Conservation (phyloP, 1,139 yeast species). For the Yamadazyma sp. region DNA sequence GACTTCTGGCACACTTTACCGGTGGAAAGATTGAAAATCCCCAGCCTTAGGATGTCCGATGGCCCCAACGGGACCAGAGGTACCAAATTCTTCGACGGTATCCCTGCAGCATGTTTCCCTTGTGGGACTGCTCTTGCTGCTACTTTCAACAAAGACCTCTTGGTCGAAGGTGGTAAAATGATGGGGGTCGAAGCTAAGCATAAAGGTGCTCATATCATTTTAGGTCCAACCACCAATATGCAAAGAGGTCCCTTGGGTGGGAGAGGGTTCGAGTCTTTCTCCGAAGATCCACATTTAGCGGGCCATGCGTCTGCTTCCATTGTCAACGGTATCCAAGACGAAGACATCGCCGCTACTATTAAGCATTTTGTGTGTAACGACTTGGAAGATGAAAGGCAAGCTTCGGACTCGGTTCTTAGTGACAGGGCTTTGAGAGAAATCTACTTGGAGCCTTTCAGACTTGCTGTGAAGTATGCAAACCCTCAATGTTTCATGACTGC, state of each 20-base stretch:
- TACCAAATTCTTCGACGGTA: slow-evolving; percentile 29
- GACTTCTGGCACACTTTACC: slow-evolving; percentile 59
- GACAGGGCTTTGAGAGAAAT: slow-evolving; percentile 62
- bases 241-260: slow-evolving; percentile 38
- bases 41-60: slow-evolving; percentile 28
- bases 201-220: slow-evolving; percentile 32
- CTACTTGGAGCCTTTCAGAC: slow-evolving; percentile 61
- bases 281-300: slow-evolving; percentile 35
- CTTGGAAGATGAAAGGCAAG: slow-evolving; percentile 55
- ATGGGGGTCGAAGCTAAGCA: slow-evolving; percentile 34
- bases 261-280: slow-evolving; percentile 34
- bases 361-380: slow-evolving; percentile 65
- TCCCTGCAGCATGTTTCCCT: slow-evolving; percentile 36
- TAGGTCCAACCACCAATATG: slow-evolving; percentile 37
- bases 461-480: slow-evolving; percentile 49
- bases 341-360: slow-evolving; percentile 52
- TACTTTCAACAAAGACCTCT: slow-evolving; percentile 29
- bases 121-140: slow-evolving; percentile 49
- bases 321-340: slow-evolving; percentile 31
- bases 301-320: slow-evolving; percentile 30
- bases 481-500: slow-evolving; percentile 51
- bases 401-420: slow-evolving; percentile 48
- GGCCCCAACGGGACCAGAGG: slow-evolving; percentile 41
- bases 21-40: slow-evolving; percentile 43
- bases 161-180: slow-evolving; percentile 28